phyloP scores from a whole-genome alignment of 768 basidiomycete genomes.

The Amylocystis lapponica region DNA sequence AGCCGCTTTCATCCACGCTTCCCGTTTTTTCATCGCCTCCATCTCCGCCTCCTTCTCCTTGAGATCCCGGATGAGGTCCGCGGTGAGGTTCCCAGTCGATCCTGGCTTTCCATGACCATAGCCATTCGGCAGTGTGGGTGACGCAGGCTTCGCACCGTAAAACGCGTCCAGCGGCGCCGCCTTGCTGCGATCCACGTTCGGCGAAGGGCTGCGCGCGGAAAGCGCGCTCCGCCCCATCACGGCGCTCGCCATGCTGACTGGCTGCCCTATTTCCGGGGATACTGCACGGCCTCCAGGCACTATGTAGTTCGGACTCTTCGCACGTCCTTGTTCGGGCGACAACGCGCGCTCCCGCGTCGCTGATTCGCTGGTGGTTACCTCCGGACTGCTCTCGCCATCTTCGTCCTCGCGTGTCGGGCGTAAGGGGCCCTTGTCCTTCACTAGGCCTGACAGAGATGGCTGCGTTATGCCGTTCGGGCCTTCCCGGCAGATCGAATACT shows the following conservation, averaged over 20 bases:
- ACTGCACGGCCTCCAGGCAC: conserved; percentile 38
- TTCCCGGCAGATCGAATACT: conserved; percentile 35
- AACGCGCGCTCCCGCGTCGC: conserved; percentile 38
- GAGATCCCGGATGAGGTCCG: conserved; percentile 74
- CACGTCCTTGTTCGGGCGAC: conserved; percentile 53
- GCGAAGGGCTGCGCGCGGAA: conserved; percentile 51
- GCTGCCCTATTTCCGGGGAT: conserved; percentile 11
- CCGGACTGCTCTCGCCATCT: conserved; percentile 44
- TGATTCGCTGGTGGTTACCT: conserved; percentile 41
- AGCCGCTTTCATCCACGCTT: conserved; percentile 83
- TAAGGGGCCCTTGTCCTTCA: conserved; percentile 46
- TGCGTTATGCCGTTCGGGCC: conserved; percentile 38
- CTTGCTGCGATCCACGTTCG: conserved; percentile 46
- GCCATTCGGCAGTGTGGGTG: conserved; percentile 43
- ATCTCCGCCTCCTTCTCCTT: conserved; percentile 81
- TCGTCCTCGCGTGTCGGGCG: conserved; percentile 44
- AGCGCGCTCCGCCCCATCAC: conserved; percentile 48
- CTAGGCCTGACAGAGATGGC: conserved; percentile 33
- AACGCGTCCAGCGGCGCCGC: conserved; percentile 63
- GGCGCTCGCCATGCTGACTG: conserved; percentile 49
- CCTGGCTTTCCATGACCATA: conserved; percentile 38
- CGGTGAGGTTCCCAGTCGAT: conserved; percentile 64
- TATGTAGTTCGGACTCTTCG: conserved; percentile 53
- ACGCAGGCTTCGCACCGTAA: conserved; percentile 37
- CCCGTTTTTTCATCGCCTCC: conserved; percentile 67